Base-by-base conservation (phyloP, 305 asterid genomes). In the Fraxinus latifolia region DNA sequence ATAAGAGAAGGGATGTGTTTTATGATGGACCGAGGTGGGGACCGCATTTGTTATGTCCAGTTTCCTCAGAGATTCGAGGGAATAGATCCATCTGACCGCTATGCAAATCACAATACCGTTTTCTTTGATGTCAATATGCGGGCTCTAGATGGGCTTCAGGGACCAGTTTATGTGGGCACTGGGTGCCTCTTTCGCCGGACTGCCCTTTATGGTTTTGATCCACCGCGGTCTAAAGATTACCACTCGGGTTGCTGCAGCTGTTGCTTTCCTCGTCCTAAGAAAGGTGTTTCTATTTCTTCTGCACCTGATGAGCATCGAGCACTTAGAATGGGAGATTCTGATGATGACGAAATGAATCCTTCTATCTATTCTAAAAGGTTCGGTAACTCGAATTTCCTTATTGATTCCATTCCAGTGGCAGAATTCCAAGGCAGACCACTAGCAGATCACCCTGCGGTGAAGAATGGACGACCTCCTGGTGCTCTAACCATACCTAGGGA, bases 121-220 rank as follows among this genome's bases (percentile, higher is more conserved):
- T 55, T 55, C 67, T 55, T 55, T 17, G 67, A 55, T 55, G 67
- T 55, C 67, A 55, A 55, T 55, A 55, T 55, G 67, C 67, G 67
- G 67, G 67, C 67, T 55, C 67, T 55, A 55, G 67, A 55, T 55
- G 67, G 67, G 3, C 67, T 55, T 55, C 67, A 55, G 67, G 67
- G 67, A 17, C 67, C 67, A 5, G 67, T 55, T 55, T 55, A 55
- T 55, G 67, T 55, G 67, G 67, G 67, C 67, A 55, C 67, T 0
- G 67, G 67, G 67, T 55, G 67, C 67, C 67, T 55, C 12, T 55
- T 55, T 55, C 67, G 67, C 67, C 67, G 67, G 67, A 55, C 67
- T 7, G 67, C 67, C 12, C 67, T 55, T 21, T 55, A 55, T 17
- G 67, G 67, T 17, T 55, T 55, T 55, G 67, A 55, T 55, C 67